Percentiles rank a stretch among this genome's conserved stretches.
These are phyloP conservation scores for Chlorella sp. DNA, from an alignment of 139 green algal genomes.

Conservation along the genomic window DNA sequence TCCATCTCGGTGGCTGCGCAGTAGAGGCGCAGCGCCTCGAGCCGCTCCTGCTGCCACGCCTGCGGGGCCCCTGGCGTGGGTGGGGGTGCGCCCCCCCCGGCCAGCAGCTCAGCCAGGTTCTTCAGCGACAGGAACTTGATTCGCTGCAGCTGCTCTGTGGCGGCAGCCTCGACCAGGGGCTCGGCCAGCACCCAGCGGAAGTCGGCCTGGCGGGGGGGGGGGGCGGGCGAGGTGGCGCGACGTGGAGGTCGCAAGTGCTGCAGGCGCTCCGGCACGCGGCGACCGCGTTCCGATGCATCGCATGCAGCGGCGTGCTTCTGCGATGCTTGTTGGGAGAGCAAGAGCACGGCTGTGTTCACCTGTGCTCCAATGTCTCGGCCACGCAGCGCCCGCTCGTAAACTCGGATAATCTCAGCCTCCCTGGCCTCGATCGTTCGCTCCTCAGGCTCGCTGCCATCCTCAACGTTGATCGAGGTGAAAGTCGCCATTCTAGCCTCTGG, in stretches of 20 bases:
- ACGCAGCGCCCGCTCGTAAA: slow-evolving; percentile 19
- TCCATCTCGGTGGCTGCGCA: slow-evolving; percentile 6
- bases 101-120: slow-evolving; percentile 30
- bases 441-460: not conserved
- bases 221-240: not conserved
- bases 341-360: slow-evolving; percentile 15
- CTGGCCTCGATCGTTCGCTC: slow-evolving; percentile 23
- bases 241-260: not conserved
- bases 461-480: slow-evolving; percentile 29
- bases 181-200: slow-evolving; percentile 24
- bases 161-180: slow-evolving; percentile 4
- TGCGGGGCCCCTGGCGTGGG: too few relatives aligned
- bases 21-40: slow-evolving; percentile 23
- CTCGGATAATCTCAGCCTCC: slow-evolving; percentile 15
- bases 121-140: slow-evolving; percentile 27
- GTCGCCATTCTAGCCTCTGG: too few relatives aligned
- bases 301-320: not conserved
- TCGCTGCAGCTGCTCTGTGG: slow-evolving; percentile 35
- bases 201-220: not conserved
- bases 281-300: not conserved
- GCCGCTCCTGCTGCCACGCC: too few relatives aligned
- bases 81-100: not conserved
- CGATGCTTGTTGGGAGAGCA: not conserved
- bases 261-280: not conserved
- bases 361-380: slow-evolving; percentile 6